Base-by-base conservation (phyloP, 345 rosid genomes). In the Chamaenerion angustifolium region DNA sequence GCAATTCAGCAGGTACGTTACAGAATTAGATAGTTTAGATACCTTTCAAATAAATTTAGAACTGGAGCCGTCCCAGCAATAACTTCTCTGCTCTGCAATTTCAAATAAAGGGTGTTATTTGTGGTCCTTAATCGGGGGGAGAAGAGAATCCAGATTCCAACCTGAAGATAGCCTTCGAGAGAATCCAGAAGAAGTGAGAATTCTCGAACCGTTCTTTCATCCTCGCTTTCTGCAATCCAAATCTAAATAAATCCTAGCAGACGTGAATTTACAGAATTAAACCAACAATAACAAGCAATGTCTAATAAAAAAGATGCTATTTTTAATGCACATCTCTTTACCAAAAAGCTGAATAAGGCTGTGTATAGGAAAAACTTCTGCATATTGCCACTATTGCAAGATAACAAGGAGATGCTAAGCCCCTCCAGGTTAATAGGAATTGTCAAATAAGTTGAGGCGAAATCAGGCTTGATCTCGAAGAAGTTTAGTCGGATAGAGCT, bases 191-290 rank as follows among this genome's bases (percentile, higher is more conserved):
- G 78, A 35, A 49, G 45, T 0, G 98, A 59, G 46, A 75, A 82
- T 62, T 92, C 98, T 66, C 98, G 74, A 27, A 75, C 77, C 0
- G 65, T 31, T 71, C 98, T 81, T 58, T 83, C 89, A 48, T 82
- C 77, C 64, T 80, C 85, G 42, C 70, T 74, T 73, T 92, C 98
- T 92, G 88, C 77, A 74, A 68, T 68, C 60, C 52, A 62, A 72
- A 37, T 48, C 56, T 70, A 66, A 47, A 65, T 71, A 56, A 75
- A 68, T 64, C 56, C 42, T 72, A 65, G 46, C 16, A 63, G 59
- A 43, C 45, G 44, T 53, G 58, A 51, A 58, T 23, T 18, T 40
- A 45, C 19, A 50, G 46, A 54, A 27, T 49, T 13, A 25, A 52
- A 59, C 16, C 15, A 50, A 3, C 9, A 18, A 41, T 16, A 31